phyloP scores from a whole-genome alignment of 2,329 filamentous ascomycete genomes.

The Alternaria infectoria region DNA sequence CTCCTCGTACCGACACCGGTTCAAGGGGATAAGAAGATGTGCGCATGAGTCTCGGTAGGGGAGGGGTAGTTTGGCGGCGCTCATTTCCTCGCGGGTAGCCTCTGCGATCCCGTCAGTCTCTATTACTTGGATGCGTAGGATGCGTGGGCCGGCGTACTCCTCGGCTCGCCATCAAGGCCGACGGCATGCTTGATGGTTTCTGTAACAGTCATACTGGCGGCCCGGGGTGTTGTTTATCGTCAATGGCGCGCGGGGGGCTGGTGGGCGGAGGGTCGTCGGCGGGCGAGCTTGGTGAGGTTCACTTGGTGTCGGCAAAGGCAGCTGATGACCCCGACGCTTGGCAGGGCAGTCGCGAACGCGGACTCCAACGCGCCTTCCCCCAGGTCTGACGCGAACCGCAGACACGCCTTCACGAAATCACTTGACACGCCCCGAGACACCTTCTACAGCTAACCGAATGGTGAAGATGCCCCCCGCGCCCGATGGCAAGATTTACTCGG shows the following conservation, averaged over 20 bases:
- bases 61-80: constrained; percentile 83
- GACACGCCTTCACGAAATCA: constrained; percentile 23
- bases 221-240: constrained; percentile 15
- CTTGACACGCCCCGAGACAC: constrained; percentile 11
- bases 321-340: constrained; percentile 23
- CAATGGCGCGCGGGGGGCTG: constrained; percentile 29
- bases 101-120: constrained; percentile 56
- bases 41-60: constrained; percentile 96
- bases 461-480: constrained; percentile 46
- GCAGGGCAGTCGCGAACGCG: constrained; percentile 24
- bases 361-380: constrained; percentile 23
- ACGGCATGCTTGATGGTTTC: constrained; percentile 58
- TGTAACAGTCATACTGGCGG: constrained; percentile 49
- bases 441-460: constrained; percentile 8
- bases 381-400: constrained; percentile 13
- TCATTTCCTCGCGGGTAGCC: constrained; percentile 91
- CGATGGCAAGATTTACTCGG: constrained; percentile 64
- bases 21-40: constrained; percentile 91
- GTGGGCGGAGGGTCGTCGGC: constrained; percentile 14
- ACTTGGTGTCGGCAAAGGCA: constrained; percentile 23
- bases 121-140: constrained; percentile 21
- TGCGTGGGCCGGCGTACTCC: constrained; percentile 37
- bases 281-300: constrained; percentile 23
- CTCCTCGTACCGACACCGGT: constrained; percentile 88
- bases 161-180: constrained; percentile 49